Percentiles rank a stretch among this genome's conserved stretches.
Evolutionary conservation across 129 eudicot species (phyloP).

Genomic region (Apium graveolens): DNA sequence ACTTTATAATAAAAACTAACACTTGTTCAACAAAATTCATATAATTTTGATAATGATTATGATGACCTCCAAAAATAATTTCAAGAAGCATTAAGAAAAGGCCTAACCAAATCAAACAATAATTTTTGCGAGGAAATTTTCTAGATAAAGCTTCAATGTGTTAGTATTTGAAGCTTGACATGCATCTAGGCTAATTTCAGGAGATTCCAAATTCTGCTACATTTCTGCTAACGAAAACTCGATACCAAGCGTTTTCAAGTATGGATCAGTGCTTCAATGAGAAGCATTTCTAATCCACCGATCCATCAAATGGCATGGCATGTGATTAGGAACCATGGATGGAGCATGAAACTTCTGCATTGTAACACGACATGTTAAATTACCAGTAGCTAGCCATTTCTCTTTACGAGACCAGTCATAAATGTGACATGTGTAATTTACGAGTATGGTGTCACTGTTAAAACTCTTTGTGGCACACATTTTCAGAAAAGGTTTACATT

Average conservation of each 20-base stretch:
- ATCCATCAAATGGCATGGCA: constrained; percentile 28
- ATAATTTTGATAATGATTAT: not conserved
- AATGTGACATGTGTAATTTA: constrained; percentile 45
- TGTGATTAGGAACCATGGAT: constrained; percentile 29
- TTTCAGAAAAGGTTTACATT: too few species aligned
- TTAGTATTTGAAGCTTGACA: constrained; percentile 19
- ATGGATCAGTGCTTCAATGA: not conserved
- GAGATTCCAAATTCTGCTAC: constrained; percentile 24
- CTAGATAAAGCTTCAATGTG: constrained; percentile 14
- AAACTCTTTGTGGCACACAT: too few species aligned
- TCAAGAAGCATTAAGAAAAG: constrained; percentile 19
- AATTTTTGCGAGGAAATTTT: constrained; percentile 20
- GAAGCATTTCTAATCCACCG: constrained; percentile 22
- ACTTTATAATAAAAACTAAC: constrained; percentile 23
- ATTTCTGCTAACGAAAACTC: constrained; percentile 15
- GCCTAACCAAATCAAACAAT: constrained; percentile 21
- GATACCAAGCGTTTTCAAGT: not conserved
- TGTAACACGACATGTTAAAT: constrained; percentile 39
- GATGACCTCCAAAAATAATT: constrained; percentile 11
- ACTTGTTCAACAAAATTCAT: constrained; percentile 18
- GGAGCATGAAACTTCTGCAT: constrained; percentile 28
- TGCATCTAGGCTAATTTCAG: constrained; percentile 17
- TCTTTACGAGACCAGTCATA: constrained; percentile 32
- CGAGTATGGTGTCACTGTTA: too few species aligned
- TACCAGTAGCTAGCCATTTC: constrained; percentile 29